Percentiles rank a stretch among this genome's conserved stretches.
Evolutionary conservation across 495 filamentous ascomycete genomes (phyloP).

Genomic region (Lophiotrema nucula): DNA sequence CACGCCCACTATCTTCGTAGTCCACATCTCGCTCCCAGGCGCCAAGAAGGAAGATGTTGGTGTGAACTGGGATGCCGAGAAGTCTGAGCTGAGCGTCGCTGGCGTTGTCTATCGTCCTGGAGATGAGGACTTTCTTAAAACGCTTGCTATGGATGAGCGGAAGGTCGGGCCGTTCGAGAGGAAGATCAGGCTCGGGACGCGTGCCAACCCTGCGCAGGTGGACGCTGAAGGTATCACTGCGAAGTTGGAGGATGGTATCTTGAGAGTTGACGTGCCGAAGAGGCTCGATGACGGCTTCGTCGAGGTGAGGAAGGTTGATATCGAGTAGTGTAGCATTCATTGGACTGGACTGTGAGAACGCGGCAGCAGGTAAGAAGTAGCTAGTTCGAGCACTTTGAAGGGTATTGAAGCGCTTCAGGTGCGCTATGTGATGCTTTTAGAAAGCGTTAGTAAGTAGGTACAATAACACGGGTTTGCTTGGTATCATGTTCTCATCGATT

Average conservation of each 20-base stretch:
- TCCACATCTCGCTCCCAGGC: conserved; percentile 74
- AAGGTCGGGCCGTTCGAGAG: conserved; percentile 70
- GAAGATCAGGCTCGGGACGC: conserved; percentile 59
- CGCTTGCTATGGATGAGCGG: conserved; percentile 63
- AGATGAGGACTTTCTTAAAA: conserved; percentile 68
- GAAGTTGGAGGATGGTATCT: conserved; percentile 63
- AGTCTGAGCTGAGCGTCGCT: conserved; percentile 60
- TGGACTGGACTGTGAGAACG: too few relatives aligned
- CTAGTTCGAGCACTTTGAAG: too few relatives aligned
- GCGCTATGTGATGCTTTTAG: too few relatives aligned
- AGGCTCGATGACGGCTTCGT: conserved; percentile 55
- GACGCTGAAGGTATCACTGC: conserved; percentile 66
- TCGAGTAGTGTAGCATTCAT: too few relatives aligned
- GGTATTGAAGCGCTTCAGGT: too few relatives aligned
- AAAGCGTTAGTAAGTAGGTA: too few relatives aligned
- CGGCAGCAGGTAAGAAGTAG: too few relatives aligned
- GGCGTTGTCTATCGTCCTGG: conserved; percentile 71
- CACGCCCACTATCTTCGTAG: conserved; percentile 57
- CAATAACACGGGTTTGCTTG: too few relatives aligned
- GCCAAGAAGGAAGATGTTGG: conserved; percentile 75
- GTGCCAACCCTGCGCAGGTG: conserved; percentile 58
- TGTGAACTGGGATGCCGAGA: conserved; percentile 70
- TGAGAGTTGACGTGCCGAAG: conserved; percentile 66
- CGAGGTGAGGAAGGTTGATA: conserved; percentile 60
- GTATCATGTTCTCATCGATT: too few relatives aligned